phyloP scores from a whole-genome alignment of 768 basidiomycete genomes.

The Punctularia strigosozonata region DNA sequence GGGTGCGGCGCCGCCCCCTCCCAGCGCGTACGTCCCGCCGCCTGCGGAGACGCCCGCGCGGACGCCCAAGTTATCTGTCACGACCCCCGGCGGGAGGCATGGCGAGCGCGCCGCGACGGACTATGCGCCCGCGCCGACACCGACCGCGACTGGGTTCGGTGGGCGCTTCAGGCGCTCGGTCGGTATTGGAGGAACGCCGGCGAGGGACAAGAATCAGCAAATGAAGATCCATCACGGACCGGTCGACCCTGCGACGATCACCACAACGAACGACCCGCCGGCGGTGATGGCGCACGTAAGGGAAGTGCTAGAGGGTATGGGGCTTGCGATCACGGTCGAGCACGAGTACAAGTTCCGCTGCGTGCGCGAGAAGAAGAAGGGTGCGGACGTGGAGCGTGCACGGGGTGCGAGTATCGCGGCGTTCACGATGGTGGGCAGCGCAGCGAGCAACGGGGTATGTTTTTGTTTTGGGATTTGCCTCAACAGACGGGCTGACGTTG shows the following conservation, averaged over 20 bases:
- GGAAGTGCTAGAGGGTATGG: constrained; percentile 77
- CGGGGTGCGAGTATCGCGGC: constrained; percentile 45
- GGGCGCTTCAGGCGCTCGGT: too few species aligned
- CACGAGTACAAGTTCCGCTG: constrained; percentile 88
- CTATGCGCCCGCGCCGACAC: too few species aligned
- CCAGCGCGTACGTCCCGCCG: background rate
- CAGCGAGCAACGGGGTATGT: constrained; percentile 81
- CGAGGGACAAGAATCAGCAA: too few species aligned
- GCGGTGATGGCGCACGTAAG: constrained; percentile 84
- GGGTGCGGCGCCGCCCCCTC: background rate
- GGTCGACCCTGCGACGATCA: constrained; percentile 83
- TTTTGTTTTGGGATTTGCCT: background rate
- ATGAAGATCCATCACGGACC: constrained; percentile 88
- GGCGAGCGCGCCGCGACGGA: background rate
- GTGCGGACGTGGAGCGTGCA: constrained; percentile 24
- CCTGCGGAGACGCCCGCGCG: constrained; percentile 3
- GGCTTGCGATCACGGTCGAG: constrained; percentile 79
- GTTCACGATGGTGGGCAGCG: constrained; percentile 67
- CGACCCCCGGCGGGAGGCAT: background rate
- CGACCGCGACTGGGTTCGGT: too few species aligned
- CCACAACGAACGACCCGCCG: constrained; percentile 68
- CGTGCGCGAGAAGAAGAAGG: constrained; percentile 65
- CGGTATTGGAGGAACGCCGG: too few species aligned
- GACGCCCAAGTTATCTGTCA: constrained; percentile 6
- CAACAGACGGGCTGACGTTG: constrained; percentile 6